A percentile compares a stretch with the other conserved stretches of the same genome.
Evolutionary conservation across 78 protist species (phyloP).

Genomic region (Pigoraptor vietnamica): DNA sequence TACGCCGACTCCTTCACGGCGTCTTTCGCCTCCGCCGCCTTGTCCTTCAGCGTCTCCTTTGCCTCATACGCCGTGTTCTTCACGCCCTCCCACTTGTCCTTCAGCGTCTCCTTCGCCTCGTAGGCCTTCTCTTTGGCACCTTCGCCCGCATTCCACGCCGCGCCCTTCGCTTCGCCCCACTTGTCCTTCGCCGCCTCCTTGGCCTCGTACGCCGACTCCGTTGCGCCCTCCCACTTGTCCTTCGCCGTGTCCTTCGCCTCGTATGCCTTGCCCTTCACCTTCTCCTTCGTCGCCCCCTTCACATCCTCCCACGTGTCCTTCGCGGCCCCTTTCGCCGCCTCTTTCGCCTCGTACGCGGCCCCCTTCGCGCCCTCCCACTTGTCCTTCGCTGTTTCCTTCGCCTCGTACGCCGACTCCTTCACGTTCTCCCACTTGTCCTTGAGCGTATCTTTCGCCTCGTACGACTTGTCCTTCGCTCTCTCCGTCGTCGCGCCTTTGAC

Average conservation of each 20-base stretch:
- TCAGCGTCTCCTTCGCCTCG: not conserved
- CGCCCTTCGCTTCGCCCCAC: not conserved
- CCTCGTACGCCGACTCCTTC: not conserved
- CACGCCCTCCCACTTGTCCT: not conserved
- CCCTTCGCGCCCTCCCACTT: not conserved
- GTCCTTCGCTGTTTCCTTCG: not conserved
- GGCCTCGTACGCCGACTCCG: not conserved
- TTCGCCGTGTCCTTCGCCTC: not conserved
- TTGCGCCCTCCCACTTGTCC: not conserved
- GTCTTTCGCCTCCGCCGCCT: not conserved
- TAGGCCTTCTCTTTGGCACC: not conserved
- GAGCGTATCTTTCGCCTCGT: not conserved
- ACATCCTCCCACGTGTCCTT: not conserved
- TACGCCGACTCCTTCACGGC: not conserved
- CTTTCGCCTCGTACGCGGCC: not conserved
- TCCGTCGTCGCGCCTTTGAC: not conserved
- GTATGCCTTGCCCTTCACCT: not conserved
- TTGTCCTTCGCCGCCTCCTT: not conserved
- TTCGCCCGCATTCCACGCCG: not conserved
- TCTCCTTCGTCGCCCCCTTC: not conserved
- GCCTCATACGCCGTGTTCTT: not conserved
- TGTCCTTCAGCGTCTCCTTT: not conserved
- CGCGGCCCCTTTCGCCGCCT: not conserved
- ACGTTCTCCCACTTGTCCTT: not conserved
- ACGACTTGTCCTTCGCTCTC: not conserved